Conservation (phyloP, 116 monocot species). For the Phalaenopsis hybrid region DNA sequence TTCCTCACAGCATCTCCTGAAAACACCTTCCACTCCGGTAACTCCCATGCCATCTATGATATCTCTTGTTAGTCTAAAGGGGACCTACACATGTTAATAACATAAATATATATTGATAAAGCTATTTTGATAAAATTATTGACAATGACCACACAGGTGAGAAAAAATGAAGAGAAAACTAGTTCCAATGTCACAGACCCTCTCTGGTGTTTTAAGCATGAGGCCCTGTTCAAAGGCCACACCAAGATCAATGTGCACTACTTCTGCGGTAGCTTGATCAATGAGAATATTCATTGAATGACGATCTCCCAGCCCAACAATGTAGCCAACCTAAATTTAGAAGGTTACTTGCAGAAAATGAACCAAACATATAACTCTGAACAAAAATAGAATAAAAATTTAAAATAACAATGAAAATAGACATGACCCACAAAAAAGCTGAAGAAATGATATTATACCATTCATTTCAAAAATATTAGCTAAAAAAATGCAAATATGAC, state of each 20-base stretch:
- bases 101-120: background rate
- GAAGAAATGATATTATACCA: background rate
- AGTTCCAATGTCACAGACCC: constrained; percentile 37
- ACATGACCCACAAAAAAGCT: background rate
- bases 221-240: constrained; percentile 99
- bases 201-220: constrained; percentile 98
- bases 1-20: constrained; percentile 91
- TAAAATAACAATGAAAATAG: background rate
- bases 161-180: constrained; percentile 4
- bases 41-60: constrained; percentile 93
- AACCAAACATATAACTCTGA: background rate
- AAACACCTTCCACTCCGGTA: constrained; percentile 92
- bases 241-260: constrained; percentile 96
- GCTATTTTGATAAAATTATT: background rate
- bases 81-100: constrained; percentile 45
- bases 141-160: background rate
- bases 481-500: background rate
- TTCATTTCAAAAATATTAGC: background rate
- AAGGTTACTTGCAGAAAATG: background rate
- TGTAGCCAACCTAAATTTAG: constrained; percentile 38
- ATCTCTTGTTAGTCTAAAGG: constrained; percentile 90
- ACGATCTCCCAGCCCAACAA: constrained; percentile 95
- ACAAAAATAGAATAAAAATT: background rate
- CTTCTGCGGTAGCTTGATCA: constrained; percentile 87
- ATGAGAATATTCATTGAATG: constrained; percentile 99